A percentile compares a stretch with the other conserved stretches of the same genome.
phyloP scores from a whole-genome alignment of 148 eudicot species.

The Arctostaphylos glauca region DNA sequence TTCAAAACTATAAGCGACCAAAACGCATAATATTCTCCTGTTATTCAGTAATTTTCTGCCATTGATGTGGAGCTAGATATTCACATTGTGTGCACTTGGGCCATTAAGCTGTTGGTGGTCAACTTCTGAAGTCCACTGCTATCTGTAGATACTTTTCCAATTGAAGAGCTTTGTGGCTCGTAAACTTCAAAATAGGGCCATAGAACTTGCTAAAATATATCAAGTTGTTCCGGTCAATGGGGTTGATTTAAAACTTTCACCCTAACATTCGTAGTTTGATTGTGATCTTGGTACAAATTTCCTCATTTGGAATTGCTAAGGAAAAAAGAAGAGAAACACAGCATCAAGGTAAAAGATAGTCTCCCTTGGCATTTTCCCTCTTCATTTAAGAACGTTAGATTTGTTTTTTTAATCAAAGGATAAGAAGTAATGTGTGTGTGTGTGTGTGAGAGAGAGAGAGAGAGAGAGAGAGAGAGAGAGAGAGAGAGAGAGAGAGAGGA shows the following conservation, averaged over 20 bases:
- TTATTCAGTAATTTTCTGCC: neutral
- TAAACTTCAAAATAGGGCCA: neutral
- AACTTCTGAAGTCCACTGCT: neutral
- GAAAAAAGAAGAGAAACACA: neutral
- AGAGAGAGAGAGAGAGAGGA: neutral
- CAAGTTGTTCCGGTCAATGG: neutral
- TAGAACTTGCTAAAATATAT: neutral
- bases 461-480: neutral
- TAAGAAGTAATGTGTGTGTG: neutral
- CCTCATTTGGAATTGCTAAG: neutral
- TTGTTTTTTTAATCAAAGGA: too few species aligned
- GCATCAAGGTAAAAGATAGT: neutral
- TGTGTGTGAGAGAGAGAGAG: neutral
- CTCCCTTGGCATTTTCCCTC: neutral
- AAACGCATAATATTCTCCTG: neutral
- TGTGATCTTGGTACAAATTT: neutral
- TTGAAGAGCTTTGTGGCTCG: neutral
- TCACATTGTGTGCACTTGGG: constrained; percentile 11
- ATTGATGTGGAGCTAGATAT: constrained; percentile 7
- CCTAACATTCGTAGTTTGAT: neutral
- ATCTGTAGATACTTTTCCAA: neutral
- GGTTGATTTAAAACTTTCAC: neutral
- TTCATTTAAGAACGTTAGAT: neutral
- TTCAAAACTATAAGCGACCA: neutral
- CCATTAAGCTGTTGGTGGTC: neutral